Evolutionary conservation across 2,329 filamentous ascomycete genomes (phyloP), one percentile per base, ranked within the genome.

Genomic region (Allantophomopsis lycopodina): DNA sequence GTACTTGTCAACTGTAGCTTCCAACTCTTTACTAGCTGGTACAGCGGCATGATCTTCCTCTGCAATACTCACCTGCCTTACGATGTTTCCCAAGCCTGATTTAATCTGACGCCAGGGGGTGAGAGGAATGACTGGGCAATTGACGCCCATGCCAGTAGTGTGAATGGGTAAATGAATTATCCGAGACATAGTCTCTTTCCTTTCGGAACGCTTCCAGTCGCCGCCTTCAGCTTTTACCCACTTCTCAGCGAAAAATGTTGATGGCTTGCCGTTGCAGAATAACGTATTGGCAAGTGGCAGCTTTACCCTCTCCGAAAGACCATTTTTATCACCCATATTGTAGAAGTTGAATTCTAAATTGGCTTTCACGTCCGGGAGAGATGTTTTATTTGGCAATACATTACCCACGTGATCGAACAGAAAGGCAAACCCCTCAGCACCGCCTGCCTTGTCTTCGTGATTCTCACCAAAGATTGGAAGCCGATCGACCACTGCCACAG

Each of bases 281-380:
- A 86, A 62, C 0, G 85, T 93, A 51, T 86, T 84, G 32, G 84
- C 79, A 18, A 91, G 61, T 2, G 83, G 83, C 2, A 88, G 42
- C 5, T 67, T 73, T 40, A 70, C 56, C n/a, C 13, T 36, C 38
- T 37, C 13, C 11, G 13, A 32, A 37, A 32, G 17, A 14, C 12
- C 16, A 38, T 15, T 16, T 11, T 14, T 12, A 16, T 12, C 48
- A 15, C 55, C 39, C 18, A 44, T 50, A 13, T 49, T 47, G 21
- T 40, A 40, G 18, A 45, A 35, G 17, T 13, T 38, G 17, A 11
- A 34, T 18, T 37, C 38, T 15, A n/a, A 15, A 11, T 35, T 13
- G n/a, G 16, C n/a, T 14, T 18, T 11, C 30, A 40, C 37, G 5
- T 43, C 39, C 33, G 13, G 14, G 48, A 35, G 7, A 53, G 47